Base-by-base conservation (phyloP, 2,329 filamentous ascomycete species). In the Colletotrichum higginsianum region DNA sequence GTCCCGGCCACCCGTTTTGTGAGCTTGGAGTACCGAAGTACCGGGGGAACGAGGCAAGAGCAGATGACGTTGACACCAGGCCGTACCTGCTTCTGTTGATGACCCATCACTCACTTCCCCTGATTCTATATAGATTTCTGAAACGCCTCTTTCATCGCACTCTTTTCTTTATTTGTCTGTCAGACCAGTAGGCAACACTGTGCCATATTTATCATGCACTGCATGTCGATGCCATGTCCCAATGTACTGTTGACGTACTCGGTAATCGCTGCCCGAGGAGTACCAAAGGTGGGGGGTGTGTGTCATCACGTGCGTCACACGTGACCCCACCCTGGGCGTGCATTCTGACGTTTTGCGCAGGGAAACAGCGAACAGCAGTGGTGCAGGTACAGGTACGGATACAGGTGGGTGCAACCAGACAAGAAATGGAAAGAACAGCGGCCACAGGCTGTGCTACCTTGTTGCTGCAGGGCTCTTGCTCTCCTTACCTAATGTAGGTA, bases 1-100 rank as follows among this genome's bases (percentile, higher is more conserved):
- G 58, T 64, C 40, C 58, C 58, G 69, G 69, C 69, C 65, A 69
- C 69, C 53, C 69, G 65, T 68, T 69, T 66, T 71, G 44, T 6
- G 4, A 16, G 46, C n/a, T 62, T 16, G 44, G 40, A 71, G 65
- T 62, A 60, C 68, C 57, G 61, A 38, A 38, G 35, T 11, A 38
- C 35, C 2, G 61, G 46, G 23, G 18, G 13, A 35, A 44, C 30
- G 35, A 65, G 40, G 52, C 47, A 65, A 55, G 61, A 52, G 64
- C 68, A 23, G 53, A 69, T 72, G 69, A 72, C 69, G 69, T 69
- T 69, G 58, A 63, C 42, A 50, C 26, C 47, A 35, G 57, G 40
- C 21, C 13, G n/a, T 62, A 26, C 23, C n/a, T 62, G 18, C 18
- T 18, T 40, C 18, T 35, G 53, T 55, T 12, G 18, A 23, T 56